These are phyloP conservation scores for Neurospora sp. DNA, from an alignment of 495 filamentous ascomycete genomes.

Conservation along the genomic window DNA sequence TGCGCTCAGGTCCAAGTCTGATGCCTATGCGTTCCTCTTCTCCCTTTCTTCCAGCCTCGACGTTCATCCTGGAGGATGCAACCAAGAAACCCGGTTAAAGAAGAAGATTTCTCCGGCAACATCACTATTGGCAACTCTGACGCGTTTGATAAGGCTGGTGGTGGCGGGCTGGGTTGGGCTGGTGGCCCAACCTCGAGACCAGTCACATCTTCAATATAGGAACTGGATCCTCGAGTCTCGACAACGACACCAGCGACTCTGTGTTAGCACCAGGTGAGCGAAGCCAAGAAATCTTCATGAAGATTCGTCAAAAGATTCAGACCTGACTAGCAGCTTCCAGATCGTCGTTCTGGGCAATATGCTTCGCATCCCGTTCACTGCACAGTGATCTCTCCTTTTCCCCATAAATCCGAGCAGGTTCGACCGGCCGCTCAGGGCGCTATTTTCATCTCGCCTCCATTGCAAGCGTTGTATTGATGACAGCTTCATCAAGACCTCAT, in stretches of 20 bases:
- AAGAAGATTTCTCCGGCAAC: neutral
- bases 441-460: neutral
- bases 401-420: neutral
- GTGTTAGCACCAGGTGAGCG: neutral
- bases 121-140: neutral
- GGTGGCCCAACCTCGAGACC: neutral
- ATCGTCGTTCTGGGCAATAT: neutral
- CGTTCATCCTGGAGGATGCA: neutral
- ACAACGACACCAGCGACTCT: neutral
- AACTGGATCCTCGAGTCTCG: neutral
- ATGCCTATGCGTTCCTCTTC: neutral
- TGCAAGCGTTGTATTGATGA: neutral
- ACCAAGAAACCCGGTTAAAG: neutral
- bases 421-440: neutral
- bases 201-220: neutral
- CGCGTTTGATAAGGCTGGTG: neutral
- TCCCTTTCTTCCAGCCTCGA: neutral
- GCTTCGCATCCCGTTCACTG: neutral
- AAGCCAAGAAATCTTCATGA: neutral
- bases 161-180: neutral
- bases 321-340: neutral
- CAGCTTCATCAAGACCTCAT: neutral
- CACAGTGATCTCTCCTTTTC: neutral
- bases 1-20: neutral
- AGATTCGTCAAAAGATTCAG: neutral